These are phyloP conservation scores for Chondrus crispus DNA, from an alignment of 23 red algal genomes.

Conservation along the genomic window DNA sequence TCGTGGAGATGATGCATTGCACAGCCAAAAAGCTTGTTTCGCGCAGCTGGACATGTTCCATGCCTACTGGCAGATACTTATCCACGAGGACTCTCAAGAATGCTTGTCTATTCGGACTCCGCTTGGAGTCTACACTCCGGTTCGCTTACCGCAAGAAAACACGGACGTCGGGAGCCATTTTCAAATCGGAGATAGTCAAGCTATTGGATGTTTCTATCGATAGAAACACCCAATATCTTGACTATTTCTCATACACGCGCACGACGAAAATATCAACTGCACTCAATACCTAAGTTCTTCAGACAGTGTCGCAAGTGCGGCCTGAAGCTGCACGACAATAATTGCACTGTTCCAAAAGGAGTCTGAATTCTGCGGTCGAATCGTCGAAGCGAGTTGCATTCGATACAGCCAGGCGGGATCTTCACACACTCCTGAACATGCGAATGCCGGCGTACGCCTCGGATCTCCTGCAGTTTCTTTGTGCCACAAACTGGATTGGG, in stretches of 20 bases:
- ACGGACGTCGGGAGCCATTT: slow-evolving; percentile 15
- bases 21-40: not conserved
- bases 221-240: not conserved
- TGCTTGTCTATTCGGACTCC: slow-evolving; percentile 7
- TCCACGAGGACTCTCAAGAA: not conserved
- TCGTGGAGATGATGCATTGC: not conserved
- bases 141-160: not conserved
- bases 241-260: slow-evolving; percentile 8
- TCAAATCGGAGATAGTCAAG: not conserved
- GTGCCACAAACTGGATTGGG: slow-evolving; percentile 33
- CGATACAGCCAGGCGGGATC: not conserved
- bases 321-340: not conserved
- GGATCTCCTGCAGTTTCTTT: slow-evolving; percentile 34
- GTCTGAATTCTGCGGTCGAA: slow-evolving; percentile 20
- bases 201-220: not conserved
- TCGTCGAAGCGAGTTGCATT: not conserved
- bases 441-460: not conserved
- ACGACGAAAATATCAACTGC: not conserved
- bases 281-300: not conserved
- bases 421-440: slow-evolving; percentile 1
- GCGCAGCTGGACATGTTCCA: slow-evolving; percentile 1
- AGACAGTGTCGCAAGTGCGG: not conserved
- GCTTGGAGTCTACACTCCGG: not conserved
- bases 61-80: slow-evolving; percentile 1
- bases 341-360: not conserved